Base-by-base conservation (phyloP, 129 eudicot species). In the Flaveria trinervia region DNA sequence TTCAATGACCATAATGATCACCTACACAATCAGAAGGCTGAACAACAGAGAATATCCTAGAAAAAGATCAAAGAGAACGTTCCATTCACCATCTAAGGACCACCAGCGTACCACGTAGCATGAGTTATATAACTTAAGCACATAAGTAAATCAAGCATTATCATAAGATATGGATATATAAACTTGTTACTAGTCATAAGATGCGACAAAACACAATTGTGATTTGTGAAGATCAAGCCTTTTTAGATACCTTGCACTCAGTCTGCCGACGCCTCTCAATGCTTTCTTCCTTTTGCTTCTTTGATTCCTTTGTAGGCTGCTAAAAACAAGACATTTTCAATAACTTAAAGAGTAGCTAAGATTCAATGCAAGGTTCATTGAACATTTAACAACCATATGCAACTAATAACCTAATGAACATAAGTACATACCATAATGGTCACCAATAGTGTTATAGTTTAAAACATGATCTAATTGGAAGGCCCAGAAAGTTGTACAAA, bases 171-270 rank as follows among this genome's bases (percentile, higher is more conserved):
- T 20, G 22, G 22, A 20, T 20, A 20, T 20, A 20, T 20, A 20
- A 20, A 20, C 22, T 20, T 20, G 22, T 20, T 20, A 20, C 22
- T 20, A 20, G 22, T 20, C 22, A 20, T 20, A 20, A 20, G 22
- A 20, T 20, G 22, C 22, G 22, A 20, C 22, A 20, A 20, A 20
- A 20, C 22, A 20, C 22, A 20, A 20, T 20, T 20, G 22, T 20
- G 22, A 20, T 20, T 20, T 20, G 22, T 20, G 22, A 20, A 20
- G 22, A 20, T 20, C 66, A 60, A 60, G 23, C 28, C 62, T 18
- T 1, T 13, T 46, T 49, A 22, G 70, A 76, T 77, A 92, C 98
- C 98, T 89, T 89, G 98, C 98, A 86, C 54, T 88, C 98, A 51
- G 78, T 80, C 43, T 26, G 39, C 41, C 17, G 17, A 25, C 16